Evolutionary conservation across 139 green algal genomes (phyloP).

Genomic region (Deuterostichococcus epilithicus): DNA sequence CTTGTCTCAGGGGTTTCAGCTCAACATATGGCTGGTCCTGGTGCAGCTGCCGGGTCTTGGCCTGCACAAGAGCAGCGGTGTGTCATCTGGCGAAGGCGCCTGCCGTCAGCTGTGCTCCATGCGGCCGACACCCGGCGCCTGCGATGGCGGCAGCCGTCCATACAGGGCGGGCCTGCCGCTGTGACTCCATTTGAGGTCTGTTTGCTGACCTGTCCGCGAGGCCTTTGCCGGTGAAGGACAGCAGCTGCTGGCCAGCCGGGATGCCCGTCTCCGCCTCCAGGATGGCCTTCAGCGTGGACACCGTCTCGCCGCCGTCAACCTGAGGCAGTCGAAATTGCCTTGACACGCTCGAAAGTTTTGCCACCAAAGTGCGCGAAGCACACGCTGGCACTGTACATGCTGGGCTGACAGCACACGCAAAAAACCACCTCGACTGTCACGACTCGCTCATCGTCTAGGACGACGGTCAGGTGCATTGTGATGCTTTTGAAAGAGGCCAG

Average conservation of each 20-base stretch:
- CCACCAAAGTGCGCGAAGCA: background rate
- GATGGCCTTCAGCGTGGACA: slow-evolving; percentile 72
- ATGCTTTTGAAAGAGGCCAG: too few species aligned
- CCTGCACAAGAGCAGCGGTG: too few species aligned
- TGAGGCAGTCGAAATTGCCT: slow-evolving; percentile 7
- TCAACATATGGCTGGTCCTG: too few species aligned
- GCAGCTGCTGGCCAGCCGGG: slow-evolving; percentile 38
- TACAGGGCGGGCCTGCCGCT: too few species aligned
- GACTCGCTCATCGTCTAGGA: slow-evolving; percentile 40
- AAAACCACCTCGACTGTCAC: slow-evolving; percentile 58
- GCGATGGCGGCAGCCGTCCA: too few species aligned
- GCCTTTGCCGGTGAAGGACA: slow-evolving; percentile 48
- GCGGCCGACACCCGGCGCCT: too few species aligned
- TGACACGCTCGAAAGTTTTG: background rate
- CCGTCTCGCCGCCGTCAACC: slow-evolving; percentile 48
- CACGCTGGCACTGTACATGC: background rate
- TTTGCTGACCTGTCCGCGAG: slow-evolving; percentile 29
- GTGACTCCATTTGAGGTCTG: slow-evolving; percentile 7
- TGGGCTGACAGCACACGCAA: too few species aligned
- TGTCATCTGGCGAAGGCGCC: too few species aligned
- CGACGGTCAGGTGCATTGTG: slow-evolving; percentile 61
- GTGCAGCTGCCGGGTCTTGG: background rate
- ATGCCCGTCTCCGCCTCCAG: slow-evolving; percentile 73
- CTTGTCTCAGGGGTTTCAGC: too few species aligned
- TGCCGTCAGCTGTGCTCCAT: too few species aligned